phyloP scores from a whole-genome alignment of 177 flowering plant species.

The Vitis hybrid region DNA sequence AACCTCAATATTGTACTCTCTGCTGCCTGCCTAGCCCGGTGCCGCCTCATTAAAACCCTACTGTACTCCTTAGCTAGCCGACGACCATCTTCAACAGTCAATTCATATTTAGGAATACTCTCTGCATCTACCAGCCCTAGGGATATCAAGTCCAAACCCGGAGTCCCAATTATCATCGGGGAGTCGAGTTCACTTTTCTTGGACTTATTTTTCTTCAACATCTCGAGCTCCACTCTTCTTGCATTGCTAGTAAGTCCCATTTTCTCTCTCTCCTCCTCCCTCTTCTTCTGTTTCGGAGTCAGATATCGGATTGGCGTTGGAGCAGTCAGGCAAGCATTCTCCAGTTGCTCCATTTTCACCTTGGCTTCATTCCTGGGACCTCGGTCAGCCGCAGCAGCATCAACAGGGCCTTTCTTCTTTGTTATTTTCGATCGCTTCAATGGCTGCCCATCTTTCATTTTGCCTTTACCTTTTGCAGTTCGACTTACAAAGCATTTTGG shows the following conservation, averaged over 20 bases:
- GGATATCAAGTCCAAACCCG: conserved; percentile 75
- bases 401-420: conserved; percentile 46
- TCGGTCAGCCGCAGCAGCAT: conserved; percentile 18
- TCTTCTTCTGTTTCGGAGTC: conserved; percentile 46
- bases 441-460: conserved; percentile 38
- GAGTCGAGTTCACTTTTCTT: conserved; percentile 23
- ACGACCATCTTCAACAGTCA: conserved; percentile 90
- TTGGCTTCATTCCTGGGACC: conserved; percentile 14
- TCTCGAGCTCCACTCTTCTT: conserved; percentile 60
- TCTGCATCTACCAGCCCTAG: conserved; percentile 80
- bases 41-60: conserved; percentile 78
- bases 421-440: conserved; percentile 61
- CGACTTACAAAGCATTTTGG: conserved; percentile 68
- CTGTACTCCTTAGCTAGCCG: conserved; percentile 88
- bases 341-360: conserved; percentile 19
- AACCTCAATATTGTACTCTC: conserved; percentile 56
- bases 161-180: conserved; percentile 59
- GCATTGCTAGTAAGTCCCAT: conserved; percentile 78
- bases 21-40: conserved; percentile 75
- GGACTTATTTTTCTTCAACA: conserved; percentile 39
- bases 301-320: conserved; percentile 68
- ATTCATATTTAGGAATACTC: conserved; percentile 68
- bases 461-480: conserved; percentile 75
- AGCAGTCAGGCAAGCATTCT: conserved; percentile 59
- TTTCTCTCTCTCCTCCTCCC: conserved; percentile 84